Conservation (phyloP, 208 protist species). For the Leishmania guyanensis region DNA sequence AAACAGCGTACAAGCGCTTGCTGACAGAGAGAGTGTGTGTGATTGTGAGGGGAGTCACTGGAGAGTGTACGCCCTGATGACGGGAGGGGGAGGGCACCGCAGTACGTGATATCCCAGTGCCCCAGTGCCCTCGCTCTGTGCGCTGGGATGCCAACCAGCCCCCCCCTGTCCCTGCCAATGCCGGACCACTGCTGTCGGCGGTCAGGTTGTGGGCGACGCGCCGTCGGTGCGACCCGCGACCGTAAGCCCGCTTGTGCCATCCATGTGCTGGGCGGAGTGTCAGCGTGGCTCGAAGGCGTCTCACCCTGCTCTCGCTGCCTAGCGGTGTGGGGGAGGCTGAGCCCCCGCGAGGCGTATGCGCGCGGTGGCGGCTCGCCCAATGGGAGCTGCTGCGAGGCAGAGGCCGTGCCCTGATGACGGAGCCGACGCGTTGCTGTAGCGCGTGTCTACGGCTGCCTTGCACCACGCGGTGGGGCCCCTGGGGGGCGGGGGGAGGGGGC, state of each 20-base stretch:
- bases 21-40: not conserved
- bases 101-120: not conserved
- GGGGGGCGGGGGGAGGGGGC: too few relatives aligned
- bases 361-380: fast-evolving
- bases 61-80: not conserved
- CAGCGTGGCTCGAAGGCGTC: not conserved
- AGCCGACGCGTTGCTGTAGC: not conserved
- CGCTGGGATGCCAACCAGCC: too few relatives aligned
- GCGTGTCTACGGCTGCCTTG: not conserved
- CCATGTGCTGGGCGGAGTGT: not conserved
- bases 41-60: not conserved
- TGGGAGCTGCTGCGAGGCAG: not conserved
- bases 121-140: not conserved
- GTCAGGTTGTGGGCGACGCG: not conserved
- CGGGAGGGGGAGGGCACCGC: not conserved
- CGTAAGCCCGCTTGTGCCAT: not conserved
- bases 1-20: conserved; percentile 10
- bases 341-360: not conserved
- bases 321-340: not conserved
- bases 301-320: not conserved
- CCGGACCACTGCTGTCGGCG: not conserved
- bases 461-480: not conserved
- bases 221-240: not conserved
- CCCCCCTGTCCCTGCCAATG: not conserved
- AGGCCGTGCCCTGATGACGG: not conserved